Percentiles rank a stretch among this genome's conserved stretches.
phyloP scores from a whole-genome alignment of 2,329 filamentous ascomycete species.

The Stemphylium lycopersici region DNA sequence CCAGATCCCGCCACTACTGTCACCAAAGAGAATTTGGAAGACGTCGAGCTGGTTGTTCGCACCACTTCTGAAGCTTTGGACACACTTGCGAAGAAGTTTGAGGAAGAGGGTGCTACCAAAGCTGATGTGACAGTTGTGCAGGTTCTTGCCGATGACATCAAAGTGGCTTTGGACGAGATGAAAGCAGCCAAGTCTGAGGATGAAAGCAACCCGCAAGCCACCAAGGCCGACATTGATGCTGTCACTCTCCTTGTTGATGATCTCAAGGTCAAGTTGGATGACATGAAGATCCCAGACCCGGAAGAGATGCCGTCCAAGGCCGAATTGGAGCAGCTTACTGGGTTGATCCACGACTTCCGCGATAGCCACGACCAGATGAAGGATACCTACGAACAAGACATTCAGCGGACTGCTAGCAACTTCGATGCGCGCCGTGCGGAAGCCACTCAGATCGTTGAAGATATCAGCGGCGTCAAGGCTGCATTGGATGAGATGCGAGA shows the following conservation, averaged over 20 bases:
- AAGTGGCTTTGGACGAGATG: conserved; percentile 73
- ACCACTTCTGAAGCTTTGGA: conserved; percentile 78
- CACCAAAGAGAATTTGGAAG: conserved; percentile 64
- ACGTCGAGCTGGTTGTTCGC: conserved; percentile 70
- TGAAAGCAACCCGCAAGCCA: conserved; percentile 66
- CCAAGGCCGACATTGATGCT: conserved; percentile 80
- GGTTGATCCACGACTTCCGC: conserved; percentile 58
- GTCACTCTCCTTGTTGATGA: conserved; percentile 84
- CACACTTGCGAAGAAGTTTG: conserved; percentile 69
- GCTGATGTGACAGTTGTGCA: conserved; percentile 80
- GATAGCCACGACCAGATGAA: conserved; percentile 70
- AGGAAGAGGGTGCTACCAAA: conserved; percentile 72
- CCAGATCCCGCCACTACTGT: conserved; percentile 72
- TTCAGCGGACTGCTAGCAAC: conserved; percentile 75
- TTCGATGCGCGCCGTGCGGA: conserved; percentile 86
- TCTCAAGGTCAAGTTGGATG: conserved; percentile 78
- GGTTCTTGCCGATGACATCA: conserved; percentile 78
- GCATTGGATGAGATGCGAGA: conserved; percentile 80
- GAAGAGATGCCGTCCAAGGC: conserved; percentile 76
- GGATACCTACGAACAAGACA: conserved; percentile 74
- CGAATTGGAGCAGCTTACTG: conserved; percentile 70
- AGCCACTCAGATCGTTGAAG: conserved; percentile 76
- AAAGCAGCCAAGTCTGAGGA: conserved; percentile 57
- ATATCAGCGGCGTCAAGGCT: conserved; percentile 77
- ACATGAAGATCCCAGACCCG: conserved; percentile 73